A percentile compares a stretch with the other conserved stretches of the same genome.
phyloP scores from a whole-genome alignment of 139 green algal species.

The Marvania coccoides region DNA sequence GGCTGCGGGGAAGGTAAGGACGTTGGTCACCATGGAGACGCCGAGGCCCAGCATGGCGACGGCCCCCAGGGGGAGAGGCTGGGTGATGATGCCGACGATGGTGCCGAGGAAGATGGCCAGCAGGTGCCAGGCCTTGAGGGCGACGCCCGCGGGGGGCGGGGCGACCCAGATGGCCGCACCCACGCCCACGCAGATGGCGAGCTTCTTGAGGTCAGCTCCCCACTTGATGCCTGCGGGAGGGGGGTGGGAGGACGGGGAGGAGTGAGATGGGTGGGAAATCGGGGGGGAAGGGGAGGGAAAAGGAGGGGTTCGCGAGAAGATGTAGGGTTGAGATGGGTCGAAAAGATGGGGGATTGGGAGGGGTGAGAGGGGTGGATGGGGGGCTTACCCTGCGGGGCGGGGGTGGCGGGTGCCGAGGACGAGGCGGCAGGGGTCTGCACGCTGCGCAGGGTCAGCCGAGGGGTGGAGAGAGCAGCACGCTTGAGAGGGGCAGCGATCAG shows the following conservation, averaged over 20 bases:
- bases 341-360: background rate
- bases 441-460: background rate
- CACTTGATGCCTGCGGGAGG: slow-evolving; percentile 52
- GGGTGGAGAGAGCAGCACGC: background rate
- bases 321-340: background rate
- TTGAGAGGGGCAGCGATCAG: background rate
- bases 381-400: background rate
- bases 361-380: background rate
- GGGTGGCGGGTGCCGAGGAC: background rate
- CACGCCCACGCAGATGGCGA: slow-evolving; percentile 75
- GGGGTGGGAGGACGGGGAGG: background rate
- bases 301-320: background rate
- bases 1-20: slow-evolving; percentile 90
- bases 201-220: slow-evolving; percentile 86
- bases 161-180: slow-evolving; percentile 69
- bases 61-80: slow-evolving; percentile 90
- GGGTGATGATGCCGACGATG: slow-evolving; percentile 88
- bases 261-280: background rate
- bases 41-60: slow-evolving; percentile 95
- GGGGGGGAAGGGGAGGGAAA: background rate
- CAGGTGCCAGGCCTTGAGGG: slow-evolving; percentile 74
- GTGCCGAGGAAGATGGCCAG: slow-evolving; percentile 88
- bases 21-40: slow-evolving; percentile 86
- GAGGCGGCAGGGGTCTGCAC: background rate
- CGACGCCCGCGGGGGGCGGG: slow-evolving; percentile 74